Conservation (phyloP, 331 rosid species). For the Stylosanthes scabra region DNA sequence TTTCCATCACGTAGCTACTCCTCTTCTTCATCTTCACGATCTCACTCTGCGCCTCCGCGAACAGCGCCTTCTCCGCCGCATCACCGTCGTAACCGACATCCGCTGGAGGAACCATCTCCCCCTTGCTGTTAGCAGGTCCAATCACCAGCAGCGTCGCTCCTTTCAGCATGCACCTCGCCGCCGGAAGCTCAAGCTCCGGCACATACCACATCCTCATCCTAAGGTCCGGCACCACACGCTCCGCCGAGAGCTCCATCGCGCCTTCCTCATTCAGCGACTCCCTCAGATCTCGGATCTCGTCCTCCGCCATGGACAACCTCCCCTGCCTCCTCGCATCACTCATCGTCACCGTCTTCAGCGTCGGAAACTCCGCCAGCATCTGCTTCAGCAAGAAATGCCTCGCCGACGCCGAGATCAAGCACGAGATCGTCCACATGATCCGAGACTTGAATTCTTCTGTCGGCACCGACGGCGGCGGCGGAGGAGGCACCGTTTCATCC, state of each 20-base stretch:
- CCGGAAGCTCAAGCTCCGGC: conserved; percentile 47
- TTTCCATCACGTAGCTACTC: conserved; percentile 44
- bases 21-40: conserved; percentile 42
- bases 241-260: not conserved
- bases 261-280: conserved; percentile 16
- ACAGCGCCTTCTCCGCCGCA: conserved; percentile 34
- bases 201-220: conserved; percentile 52
- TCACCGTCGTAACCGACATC: conserved; percentile 43
- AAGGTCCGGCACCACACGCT: conserved; percentile 43
- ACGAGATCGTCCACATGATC: conserved; percentile 54
- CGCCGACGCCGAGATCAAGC: conserved; percentile 53
- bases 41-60: conserved; percentile 47
- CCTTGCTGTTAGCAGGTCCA: conserved; percentile 20
- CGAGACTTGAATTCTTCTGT: conserved; percentile 46
- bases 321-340: conserved; percentile 48
- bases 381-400: conserved; percentile 51
- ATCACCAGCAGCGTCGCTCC: conserved; percentile 54
- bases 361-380: conserved; percentile 38
- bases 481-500: not conserved
- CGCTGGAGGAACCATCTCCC: not conserved
- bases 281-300: conserved; percentile 41
- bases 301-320: conserved; percentile 36
- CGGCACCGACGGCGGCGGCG: not conserved
- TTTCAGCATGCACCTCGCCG: conserved; percentile 40
- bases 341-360: conserved; percentile 32